phyloP scores from a whole-genome alignment of 2,329 filamentous ascomycete genomes.

The Cylindrodendrum hubeiense region DNA sequence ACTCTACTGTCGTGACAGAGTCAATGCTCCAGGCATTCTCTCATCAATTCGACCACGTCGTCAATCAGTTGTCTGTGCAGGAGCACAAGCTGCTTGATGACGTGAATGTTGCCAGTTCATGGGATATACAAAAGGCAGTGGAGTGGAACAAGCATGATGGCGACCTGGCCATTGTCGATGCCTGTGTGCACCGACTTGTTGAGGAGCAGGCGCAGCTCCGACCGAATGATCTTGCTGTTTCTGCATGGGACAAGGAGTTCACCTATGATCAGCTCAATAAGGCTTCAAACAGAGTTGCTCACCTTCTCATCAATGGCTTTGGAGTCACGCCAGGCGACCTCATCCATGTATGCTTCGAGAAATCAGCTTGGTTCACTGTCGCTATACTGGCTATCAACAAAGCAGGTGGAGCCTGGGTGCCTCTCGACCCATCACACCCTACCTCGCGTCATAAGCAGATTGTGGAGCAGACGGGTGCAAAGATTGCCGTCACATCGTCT shows the following conservation, averaged over 20 bases:
- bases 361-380: conserved; percentile 33
- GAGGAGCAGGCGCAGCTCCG: conserved; percentile 6
- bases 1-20: conserved; percentile 23
- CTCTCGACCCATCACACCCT: conserved; percentile 53
- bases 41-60: background rate
- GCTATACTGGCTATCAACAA: conserved; percentile 50
- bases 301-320: conserved; percentile 20
- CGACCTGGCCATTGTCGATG: background rate
- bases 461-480: conserved; percentile 31
- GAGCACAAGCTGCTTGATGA: conserved; percentile 2
- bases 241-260: conserved; percentile 37
- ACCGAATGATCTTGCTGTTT: background rate
- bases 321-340: conserved; percentile 4
- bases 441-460: conserved; percentile 26
- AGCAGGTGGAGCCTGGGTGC: conserved; percentile 46
- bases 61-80: background rate
- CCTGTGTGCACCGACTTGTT: conserved; percentile 17
- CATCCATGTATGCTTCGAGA: conserved; percentile 23
- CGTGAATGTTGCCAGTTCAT: background rate
- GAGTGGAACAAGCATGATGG: background rate
- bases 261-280: conserved; percentile 20
- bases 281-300: conserved; percentile 17
- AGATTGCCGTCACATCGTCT: background rate
- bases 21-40: background rate
- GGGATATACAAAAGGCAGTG: background rate